These are phyloP conservation scores for Marchantia paleacea DNA, from an alignment of 225 moss, liverwort and hornwort species.

Conservation along the genomic window DNA sequence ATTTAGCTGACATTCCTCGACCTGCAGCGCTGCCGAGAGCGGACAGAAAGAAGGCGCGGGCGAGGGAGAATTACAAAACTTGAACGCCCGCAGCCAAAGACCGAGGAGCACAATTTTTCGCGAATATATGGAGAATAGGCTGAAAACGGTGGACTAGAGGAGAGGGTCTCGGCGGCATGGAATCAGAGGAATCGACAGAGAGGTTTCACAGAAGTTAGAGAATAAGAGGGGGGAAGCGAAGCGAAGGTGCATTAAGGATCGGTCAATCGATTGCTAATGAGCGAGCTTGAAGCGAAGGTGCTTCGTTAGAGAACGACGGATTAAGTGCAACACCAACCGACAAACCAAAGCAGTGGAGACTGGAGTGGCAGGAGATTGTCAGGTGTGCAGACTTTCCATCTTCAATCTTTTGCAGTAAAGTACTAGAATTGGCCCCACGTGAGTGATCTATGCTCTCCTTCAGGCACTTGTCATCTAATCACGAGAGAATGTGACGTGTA, in stretches of 20 bases:
- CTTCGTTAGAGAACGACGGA: neutral
- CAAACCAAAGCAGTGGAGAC: neutral
- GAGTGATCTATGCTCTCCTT: neutral
- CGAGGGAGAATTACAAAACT: no score
- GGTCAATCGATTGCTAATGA: neutral
- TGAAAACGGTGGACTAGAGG: neutral
- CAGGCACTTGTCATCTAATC: slow-evolving; percentile 2
- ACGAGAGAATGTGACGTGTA: slow-evolving; percentile 3
- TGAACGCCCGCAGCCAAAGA: neutral
- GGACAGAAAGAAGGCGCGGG: no score
- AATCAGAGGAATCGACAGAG: neutral
- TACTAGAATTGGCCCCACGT: neutral
- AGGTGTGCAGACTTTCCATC: neutral
- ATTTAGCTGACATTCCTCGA: no score
- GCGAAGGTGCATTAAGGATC: neutral
- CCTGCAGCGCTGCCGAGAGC: no score
- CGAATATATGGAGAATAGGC: neutral
- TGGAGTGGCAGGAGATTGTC: neutral
- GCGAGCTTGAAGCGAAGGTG: neutral
- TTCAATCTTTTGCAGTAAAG: neutral
- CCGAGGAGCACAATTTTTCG: neutral
- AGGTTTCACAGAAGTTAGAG: neutral
- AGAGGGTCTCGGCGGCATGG: neutral
- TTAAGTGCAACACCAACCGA: neutral
- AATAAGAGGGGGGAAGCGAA: neutral